These are phyloP conservation scores for Zoysia matrella DNA, from an alignment of 202 grass and related monocot genomes.

Conservation along the genomic window DNA sequence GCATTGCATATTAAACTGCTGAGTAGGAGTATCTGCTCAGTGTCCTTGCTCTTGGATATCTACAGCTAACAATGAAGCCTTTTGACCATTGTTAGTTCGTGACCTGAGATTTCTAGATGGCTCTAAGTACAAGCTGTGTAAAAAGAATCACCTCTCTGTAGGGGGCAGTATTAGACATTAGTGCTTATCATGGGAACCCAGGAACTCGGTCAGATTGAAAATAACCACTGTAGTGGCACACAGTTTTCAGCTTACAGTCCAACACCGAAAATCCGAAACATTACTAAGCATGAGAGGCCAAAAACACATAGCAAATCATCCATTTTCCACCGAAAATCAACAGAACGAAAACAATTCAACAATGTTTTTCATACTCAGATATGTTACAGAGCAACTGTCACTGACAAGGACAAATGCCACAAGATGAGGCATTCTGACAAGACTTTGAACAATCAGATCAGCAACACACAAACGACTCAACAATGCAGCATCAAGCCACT, in stretches of 20 bases:
- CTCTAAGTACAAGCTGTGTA: constrained; percentile 11
- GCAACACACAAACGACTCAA: constrained; percentile 44
- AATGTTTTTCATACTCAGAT: constrained; percentile 48
- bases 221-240: not conserved
- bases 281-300: not conserved
- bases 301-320: constrained; percentile 18
- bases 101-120: constrained; percentile 5
- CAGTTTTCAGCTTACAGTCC: not conserved
- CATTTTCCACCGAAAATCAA: constrained; percentile 17
- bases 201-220: not conserved
- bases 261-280: not conserved
- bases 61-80: not conserved
- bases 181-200: not conserved
- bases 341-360: constrained; percentile 41
- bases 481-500: constrained; percentile 39
- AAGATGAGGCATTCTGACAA: constrained; percentile 50
- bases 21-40: constrained; percentile 2
- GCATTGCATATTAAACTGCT: not conserved
- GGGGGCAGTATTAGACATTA: not conserved
- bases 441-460: constrained; percentile 56
- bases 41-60: constrained; percentile 32
- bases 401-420: constrained; percentile 39
- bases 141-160: not conserved
- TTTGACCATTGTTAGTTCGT: constrained; percentile 27
- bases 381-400: constrained; percentile 69